A percentile compares a stretch with the other conserved stretches of the same genome.
Conservation (phyloP, 306 rosid species). For the Castanea mollissima region DNA sequence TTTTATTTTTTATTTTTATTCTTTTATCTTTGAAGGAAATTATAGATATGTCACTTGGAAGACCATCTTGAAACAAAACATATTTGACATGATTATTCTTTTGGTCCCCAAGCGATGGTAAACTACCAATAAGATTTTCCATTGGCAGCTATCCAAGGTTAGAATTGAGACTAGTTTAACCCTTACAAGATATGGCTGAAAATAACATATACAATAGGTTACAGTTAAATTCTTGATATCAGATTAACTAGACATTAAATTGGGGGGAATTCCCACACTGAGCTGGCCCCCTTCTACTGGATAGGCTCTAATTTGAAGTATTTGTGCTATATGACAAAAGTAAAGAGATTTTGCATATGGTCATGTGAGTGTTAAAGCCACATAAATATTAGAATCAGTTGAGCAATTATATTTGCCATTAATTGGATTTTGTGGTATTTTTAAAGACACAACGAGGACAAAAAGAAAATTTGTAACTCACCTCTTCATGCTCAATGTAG, state of each 20-base stretch:
- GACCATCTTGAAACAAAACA: too few relatives aligned
- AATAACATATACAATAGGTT: not conserved
- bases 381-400: not conserved
- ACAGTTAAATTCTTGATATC: not conserved
- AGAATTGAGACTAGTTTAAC: too few relatives aligned
- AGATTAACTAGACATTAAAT: not conserved
- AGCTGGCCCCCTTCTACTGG: not conserved
- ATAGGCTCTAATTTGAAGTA: not conserved
- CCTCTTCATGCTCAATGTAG: conserved; percentile 54
- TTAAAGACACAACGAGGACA: not conserved
- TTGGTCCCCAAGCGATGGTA: too few relatives aligned
- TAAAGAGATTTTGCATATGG: not conserved
- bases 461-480: conserved; percentile 19
- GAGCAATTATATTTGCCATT: not conserved
- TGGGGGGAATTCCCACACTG: too few relatives aligned
- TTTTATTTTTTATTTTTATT: too few relatives aligned
- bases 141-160: too few relatives aligned
- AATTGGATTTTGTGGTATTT: not conserved
- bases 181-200: too few relatives aligned
- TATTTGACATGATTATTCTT: too few relatives aligned
- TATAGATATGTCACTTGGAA: too few relatives aligned
- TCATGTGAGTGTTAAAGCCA: not conserved
- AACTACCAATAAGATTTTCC: too few relatives aligned
- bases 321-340: not conserved
- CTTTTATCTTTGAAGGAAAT: too few relatives aligned